A percentile compares a stretch with the other conserved stretches of the same genome.
These are phyloP conservation scores for Scheffersomyces illinoinensis DNA, from an alignment of 1,139 yeast genomes.

Conservation along the genomic window DNA sequence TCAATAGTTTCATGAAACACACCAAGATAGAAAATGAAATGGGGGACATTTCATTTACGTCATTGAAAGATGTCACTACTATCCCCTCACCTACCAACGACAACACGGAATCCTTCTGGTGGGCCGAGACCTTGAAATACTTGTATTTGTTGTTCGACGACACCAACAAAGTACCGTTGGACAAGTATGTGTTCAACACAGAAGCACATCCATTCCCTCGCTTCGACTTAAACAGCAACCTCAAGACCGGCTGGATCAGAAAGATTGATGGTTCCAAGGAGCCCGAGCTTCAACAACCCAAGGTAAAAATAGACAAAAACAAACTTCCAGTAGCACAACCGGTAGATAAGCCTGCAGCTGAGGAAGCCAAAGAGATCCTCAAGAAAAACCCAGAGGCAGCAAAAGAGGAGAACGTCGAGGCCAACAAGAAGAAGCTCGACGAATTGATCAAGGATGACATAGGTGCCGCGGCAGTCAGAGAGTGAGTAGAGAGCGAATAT, in stretches of 20 bases:
- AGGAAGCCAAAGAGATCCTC: slow-evolving; percentile 38
- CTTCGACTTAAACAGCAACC: slow-evolving; percentile 54
- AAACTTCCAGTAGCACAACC: slow-evolving; percentile 47
- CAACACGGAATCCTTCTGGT: slow-evolving; percentile 92
- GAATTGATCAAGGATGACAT: slow-evolving; percentile 17
- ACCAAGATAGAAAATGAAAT: slow-evolving; percentile 51
- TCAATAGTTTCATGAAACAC: slow-evolving; percentile 65
- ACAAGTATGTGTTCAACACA: slow-evolving; percentile 79
- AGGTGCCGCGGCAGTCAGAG: background rate
- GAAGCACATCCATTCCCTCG: slow-evolving; percentile 93
- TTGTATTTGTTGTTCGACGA: slow-evolving; percentile 79
- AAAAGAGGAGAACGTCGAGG: slow-evolving; percentile 23
- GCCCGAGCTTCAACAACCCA: slow-evolving; percentile 18
- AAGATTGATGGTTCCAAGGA: slow-evolving; percentile 19
- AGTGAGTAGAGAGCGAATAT: background rate
- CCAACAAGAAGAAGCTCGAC: slow-evolving; percentile 26
- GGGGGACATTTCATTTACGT: slow-evolving; percentile 63
- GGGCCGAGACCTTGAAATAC: slow-evolving; percentile 90
- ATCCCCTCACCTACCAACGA: slow-evolving; percentile 58
- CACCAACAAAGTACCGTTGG: slow-evolving; percentile 56
- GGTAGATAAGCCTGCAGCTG: slow-evolving; percentile 39
- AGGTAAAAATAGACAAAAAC: slow-evolving; percentile 27
- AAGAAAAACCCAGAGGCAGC: slow-evolving; percentile 33
- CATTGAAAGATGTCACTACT: slow-evolving; percentile 63
- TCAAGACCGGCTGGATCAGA: slow-evolving; percentile 68